Percentiles rank a stretch among this genome's conserved stretches.
Evolutionary conservation across 306 rosid species (phyloP).

Genomic region (Casuarina glauca): DNA sequence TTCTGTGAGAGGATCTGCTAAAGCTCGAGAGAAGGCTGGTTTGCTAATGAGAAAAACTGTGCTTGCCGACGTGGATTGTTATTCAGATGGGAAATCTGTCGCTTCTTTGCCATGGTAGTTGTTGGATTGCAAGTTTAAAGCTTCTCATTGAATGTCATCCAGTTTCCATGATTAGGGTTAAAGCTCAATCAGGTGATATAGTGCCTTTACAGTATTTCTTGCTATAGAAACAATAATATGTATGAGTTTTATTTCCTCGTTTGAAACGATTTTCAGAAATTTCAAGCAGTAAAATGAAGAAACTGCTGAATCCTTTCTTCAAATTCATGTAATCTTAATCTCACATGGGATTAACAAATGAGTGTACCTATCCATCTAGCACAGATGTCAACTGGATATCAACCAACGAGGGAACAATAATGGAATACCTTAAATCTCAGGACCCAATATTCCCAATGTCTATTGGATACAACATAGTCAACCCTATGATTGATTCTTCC

Average conservation of each 20-base stretch:
- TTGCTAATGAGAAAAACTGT: slow-evolving; percentile 63
- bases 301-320: too few relatives aligned
- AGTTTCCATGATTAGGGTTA: neutral
- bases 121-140: neutral
- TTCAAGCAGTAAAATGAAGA: neutral
- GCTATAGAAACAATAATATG: neutral
- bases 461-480: neutral
- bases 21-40: slow-evolving; percentile 63
- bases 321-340: too few relatives aligned
- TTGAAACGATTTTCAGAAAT: neutral
- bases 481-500: too few relatives aligned
- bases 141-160: neutral
- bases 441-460: too few relatives aligned
- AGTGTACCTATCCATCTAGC: too few relatives aligned
- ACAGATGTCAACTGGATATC: too few relatives aligned
- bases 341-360: too few relatives aligned
- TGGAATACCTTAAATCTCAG: too few relatives aligned
- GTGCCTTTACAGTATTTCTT: neutral
- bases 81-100: slow-evolving; percentile 30
- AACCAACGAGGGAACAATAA: too few relatives aligned
- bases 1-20: slow-evolving; percentile 70
- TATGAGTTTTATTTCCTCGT: neutral
- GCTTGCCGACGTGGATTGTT: slow-evolving; percentile 32
- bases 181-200: neutral
- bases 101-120: slow-evolving; percentile 21